A percentile compares a stretch with the other conserved stretches of the same genome.
Conservation (phyloP, 108 stramenopile genomes). For the Fragilariopsis cylindrus region DNA sequence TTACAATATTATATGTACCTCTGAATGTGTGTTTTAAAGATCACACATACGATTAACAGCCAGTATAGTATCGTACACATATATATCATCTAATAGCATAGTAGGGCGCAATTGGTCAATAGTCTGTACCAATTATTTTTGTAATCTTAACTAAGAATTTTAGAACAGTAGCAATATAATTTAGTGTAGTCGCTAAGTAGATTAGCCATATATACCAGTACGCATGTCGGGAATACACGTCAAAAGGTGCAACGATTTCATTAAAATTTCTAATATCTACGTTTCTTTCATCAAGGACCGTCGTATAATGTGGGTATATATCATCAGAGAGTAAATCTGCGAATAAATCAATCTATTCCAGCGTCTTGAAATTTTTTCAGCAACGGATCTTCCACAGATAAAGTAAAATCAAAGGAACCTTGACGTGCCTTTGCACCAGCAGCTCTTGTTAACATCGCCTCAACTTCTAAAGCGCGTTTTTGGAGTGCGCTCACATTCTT, state of each 20-base stretch:
- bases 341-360: conserved; percentile 50
- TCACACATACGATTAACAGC: background rate
- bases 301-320: too few relatives aligned
- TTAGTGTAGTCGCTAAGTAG: too few relatives aligned
- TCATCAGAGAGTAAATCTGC: background rate
- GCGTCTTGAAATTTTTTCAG: conserved; percentile 77
- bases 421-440: conserved; percentile 64
- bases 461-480: conserved; percentile 70
- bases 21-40: background rate
- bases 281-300: too few relatives aligned
- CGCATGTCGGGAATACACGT: too few relatives aligned
- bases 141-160: too few relatives aligned
- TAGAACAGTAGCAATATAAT: too few relatives aligned
- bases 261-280: too few relatives aligned
- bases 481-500: conserved; percentile 68
- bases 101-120: too few relatives aligned
- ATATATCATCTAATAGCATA: background rate
- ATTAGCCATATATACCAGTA: too few relatives aligned
- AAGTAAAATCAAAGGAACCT: conserved; percentile 41
- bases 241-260: too few relatives aligned
- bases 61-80: background rate
- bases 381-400: conserved; percentile 71
- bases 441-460: conserved; percentile 60
- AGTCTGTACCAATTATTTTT: too few relatives aligned
- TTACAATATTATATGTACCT: too few relatives aligned